A percentile compares a stretch with the other conserved stretches of the same genome.
Conservation (phyloP, 2,329 filamentous ascomycete species). For the Aureobasidium sp. region DNA sequence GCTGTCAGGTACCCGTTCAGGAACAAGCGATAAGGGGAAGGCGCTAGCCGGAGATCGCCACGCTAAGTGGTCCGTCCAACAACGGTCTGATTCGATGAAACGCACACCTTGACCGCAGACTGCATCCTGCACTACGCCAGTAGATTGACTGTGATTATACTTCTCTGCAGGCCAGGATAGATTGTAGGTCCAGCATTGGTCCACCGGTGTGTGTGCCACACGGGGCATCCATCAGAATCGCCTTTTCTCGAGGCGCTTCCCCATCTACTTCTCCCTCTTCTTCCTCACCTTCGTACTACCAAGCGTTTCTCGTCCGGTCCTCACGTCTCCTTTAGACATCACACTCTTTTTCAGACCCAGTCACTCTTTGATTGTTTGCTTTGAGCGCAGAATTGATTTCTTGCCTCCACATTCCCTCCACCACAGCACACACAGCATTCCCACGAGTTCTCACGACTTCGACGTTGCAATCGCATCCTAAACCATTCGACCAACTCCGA, state of each 20-base stretch:
- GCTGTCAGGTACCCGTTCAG: slow-evolving; percentile 13
- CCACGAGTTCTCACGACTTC: slow-evolving; percentile 13
- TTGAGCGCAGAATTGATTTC: slow-evolving; percentile 18
- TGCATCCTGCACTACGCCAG: slow-evolving; percentile 1
- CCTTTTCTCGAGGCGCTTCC: slow-evolving; percentile 7
- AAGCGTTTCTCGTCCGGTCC: slow-evolving; percentile 17
- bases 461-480: slow-evolving; percentile 15
- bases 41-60: slow-evolving; percentile 10
- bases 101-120: slow-evolving; percentile 10
- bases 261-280: slow-evolving; percentile 13
- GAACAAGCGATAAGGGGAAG: slow-evolving; percentile 8
- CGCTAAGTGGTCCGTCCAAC: slow-evolving; percentile 7
- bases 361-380: slow-evolving; percentile 24
- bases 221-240: background rate
- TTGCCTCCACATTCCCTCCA: slow-evolving; percentile 16
- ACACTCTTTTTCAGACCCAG: slow-evolving; percentile 25
- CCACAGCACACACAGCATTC: slow-evolving; percentile 1
- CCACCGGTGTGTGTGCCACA: background rate
- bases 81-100: slow-evolving; percentile 13
- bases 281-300: slow-evolving; percentile 22
- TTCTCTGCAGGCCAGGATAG: slow-evolving; percentile 7
- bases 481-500: slow-evolving; percentile 5
- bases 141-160: slow-evolving; percentile 10
- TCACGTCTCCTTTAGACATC: slow-evolving; percentile 25
- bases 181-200: background rate